Evolutionary conservation across 148 eudicot species (phyloP).

Genomic region (Persicaria tinctoria): DNA sequence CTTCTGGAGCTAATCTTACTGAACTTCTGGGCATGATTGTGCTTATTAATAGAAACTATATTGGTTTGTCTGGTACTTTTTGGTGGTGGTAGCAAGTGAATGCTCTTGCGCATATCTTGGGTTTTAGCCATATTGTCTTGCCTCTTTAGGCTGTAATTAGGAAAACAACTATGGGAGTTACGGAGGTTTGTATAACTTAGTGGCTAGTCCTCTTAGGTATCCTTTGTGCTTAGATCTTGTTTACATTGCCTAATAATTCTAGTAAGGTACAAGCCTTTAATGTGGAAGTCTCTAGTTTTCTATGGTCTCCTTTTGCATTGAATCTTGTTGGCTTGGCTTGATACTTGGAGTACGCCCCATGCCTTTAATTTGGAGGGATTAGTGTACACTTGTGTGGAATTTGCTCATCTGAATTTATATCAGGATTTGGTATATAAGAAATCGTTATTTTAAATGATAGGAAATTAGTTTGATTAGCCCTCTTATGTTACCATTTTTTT

Average conservation of each 20-base stretch:
- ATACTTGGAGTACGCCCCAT: neutral
- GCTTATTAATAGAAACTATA: neutral
- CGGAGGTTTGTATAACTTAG: neutral
- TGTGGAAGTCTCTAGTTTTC: neutral
- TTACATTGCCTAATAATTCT: neutral
- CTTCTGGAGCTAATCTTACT: no score
- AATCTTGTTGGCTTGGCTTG: neutral
- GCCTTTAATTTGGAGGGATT: neutral
- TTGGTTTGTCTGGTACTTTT: neutral
- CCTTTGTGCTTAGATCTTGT: neutral
- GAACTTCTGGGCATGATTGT: no score
- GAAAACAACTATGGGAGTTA: neutral
- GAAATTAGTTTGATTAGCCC: neutral
- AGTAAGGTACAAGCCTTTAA: neutral
- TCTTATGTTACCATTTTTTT: constrained; percentile 2
- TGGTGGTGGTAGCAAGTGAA: neutral
- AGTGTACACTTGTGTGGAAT: neutral
- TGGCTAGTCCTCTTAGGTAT: neutral
- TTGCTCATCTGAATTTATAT: neutral
- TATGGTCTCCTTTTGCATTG: neutral
- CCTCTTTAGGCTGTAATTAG: neutral
- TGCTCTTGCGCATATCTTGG: neutral
- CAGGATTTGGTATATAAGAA: constrained; percentile 1
- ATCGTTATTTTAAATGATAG: neutral
- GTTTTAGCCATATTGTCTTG: neutral